These are phyloP conservation scores for Gossypium herbaceum DNA, from an alignment of 345 rosid genomes.

Conservation along the genomic window DNA sequence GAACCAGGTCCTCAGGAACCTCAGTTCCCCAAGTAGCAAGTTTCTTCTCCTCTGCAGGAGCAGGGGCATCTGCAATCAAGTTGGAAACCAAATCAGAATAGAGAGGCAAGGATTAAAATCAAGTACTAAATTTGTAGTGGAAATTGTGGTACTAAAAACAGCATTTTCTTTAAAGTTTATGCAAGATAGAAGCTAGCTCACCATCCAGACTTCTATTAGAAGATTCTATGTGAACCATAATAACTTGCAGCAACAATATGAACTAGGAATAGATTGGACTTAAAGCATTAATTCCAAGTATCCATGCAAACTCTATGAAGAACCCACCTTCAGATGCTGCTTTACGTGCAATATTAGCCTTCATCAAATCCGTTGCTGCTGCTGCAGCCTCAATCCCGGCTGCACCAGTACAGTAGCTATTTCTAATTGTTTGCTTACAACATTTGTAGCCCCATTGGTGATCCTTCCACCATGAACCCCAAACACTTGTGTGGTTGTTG, in stretches of 20 bases:
- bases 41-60: constrained; percentile 41
- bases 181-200: neutral
- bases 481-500: constrained; percentile 69
- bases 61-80: constrained; percentile 30
- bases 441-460: constrained; percentile 89
- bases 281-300: neutral
- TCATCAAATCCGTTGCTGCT: constrained; percentile 65
- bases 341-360: constrained; percentile 57
- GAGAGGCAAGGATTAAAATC: neutral
- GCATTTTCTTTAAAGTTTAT: neutral
- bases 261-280: neutral
- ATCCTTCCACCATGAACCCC: constrained; percentile 97
- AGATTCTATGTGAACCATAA: neutral
- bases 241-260: neutral
- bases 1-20: constrained; percentile 37
- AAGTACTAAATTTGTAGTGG: neutral
- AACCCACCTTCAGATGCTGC: constrained; percentile 46
- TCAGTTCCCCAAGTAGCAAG: constrained; percentile 61
- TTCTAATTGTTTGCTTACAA: constrained; percentile 64
- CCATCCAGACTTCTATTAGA: neutral
- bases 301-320: neutral
- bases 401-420: constrained; percentile 74
- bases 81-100: neutral
- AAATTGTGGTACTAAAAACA: neutral
- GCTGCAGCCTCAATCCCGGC: constrained; percentile 84